Evolutionary conservation across 148 eudicot species (phyloP).

Genomic region (Rhododendron vialii): DNA sequence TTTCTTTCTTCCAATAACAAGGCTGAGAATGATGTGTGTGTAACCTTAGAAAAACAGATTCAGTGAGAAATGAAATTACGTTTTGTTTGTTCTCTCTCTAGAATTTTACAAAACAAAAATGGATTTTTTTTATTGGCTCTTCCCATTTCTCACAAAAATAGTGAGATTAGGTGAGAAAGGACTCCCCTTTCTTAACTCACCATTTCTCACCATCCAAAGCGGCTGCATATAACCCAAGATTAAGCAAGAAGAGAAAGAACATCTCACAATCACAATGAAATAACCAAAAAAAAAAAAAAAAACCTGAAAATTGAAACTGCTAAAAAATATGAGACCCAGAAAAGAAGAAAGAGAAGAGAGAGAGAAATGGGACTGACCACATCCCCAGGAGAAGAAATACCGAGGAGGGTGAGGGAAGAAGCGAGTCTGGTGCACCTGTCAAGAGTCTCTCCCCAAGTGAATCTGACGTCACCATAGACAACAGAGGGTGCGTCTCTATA

Average conservation of each 20-base stretch:
- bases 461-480: conserved; percentile 25
- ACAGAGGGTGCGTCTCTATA: conserved; percentile 33
- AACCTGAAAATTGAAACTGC: not conserved
- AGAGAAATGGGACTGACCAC: conserved; percentile 23
- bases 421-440: conserved; percentile 40
- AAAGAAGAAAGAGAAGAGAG: not conserved
- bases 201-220: too few relatives aligned
- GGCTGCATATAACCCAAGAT: not conserved
- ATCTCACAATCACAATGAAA: not conserved
- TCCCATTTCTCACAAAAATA: too few relatives aligned
- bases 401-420: conserved; percentile 28
- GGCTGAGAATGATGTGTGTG: too few relatives aligned
- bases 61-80: too few relatives aligned
- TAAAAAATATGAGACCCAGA: not conserved
- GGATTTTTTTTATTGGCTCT: too few relatives aligned
- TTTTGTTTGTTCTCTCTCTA: too few relatives aligned
- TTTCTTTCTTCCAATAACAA: too few relatives aligned
- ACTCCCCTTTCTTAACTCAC: too few relatives aligned
- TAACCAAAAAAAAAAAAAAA: not conserved
- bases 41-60: too few relatives aligned
- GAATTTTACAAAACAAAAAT: too few relatives aligned
- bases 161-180: too few relatives aligned
- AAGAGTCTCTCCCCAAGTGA: conserved; percentile 39
- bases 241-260: not conserved
- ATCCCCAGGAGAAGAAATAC: conserved; percentile 33